Evolutionary conservation across 2,329 filamentous ascomycete genomes (phyloP).

Genomic region (Leptoxyphium fumago): DNA sequence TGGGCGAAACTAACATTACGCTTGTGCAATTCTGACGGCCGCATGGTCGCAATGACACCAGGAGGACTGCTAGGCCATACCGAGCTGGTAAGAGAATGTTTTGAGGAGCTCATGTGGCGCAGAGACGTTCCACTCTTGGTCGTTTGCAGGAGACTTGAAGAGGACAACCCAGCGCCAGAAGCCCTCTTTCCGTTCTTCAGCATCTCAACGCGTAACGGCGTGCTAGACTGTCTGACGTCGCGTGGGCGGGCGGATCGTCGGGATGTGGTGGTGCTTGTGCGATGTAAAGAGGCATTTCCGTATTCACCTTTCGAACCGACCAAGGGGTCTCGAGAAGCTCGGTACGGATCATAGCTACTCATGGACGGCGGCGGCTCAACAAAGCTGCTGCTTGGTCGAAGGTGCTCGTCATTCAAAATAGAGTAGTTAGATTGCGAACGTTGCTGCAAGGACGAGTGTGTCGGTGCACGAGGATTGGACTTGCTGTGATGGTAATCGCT

Average conservation of each 20-base stretch:
- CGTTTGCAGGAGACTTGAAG: slow-evolving; percentile 19
- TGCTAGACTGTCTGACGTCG: slow-evolving; percentile 20
- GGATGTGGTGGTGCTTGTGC: slow-evolving; percentile 25
- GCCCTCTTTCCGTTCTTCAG: slow-evolving; percentile 16
- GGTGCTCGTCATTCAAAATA: slow-evolving; percentile 39
- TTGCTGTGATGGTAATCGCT: slow-evolving; percentile 78
- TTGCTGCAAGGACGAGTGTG: slow-evolving; percentile 23
- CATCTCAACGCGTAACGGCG: slow-evolving; percentile 26
- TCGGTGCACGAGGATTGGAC: slow-evolving; percentile 20
- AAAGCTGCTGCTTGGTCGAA: slow-evolving; percentile 33
- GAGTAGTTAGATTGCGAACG: slow-evolving; percentile 42
- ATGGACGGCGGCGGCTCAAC: slow-evolving; percentile 36
- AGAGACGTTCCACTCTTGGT: slow-evolving; percentile 18
- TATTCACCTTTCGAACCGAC: slow-evolving; percentile 39
- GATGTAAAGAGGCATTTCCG: slow-evolving; percentile 55
- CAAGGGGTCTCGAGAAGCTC: slow-evolving; percentile 47
- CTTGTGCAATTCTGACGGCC: slow-evolving; percentile 39
- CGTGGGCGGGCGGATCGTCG: slow-evolving; percentile 20
- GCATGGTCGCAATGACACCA: slow-evolving; percentile 25
- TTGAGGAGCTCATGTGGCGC: slow-evolving; percentile 21
- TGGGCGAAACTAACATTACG: slow-evolving; percentile 51
- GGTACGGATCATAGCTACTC: slow-evolving; percentile 72
- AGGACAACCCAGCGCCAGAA: slow-evolving; percentile 14
- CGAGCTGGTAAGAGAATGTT: slow-evolving; percentile 31
- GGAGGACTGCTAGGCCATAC: slow-evolving; percentile 34